Base-by-base conservation (phyloP, 2,329 filamentous ascomycete genomes). In the Exophiala xenobiotica region DNA sequence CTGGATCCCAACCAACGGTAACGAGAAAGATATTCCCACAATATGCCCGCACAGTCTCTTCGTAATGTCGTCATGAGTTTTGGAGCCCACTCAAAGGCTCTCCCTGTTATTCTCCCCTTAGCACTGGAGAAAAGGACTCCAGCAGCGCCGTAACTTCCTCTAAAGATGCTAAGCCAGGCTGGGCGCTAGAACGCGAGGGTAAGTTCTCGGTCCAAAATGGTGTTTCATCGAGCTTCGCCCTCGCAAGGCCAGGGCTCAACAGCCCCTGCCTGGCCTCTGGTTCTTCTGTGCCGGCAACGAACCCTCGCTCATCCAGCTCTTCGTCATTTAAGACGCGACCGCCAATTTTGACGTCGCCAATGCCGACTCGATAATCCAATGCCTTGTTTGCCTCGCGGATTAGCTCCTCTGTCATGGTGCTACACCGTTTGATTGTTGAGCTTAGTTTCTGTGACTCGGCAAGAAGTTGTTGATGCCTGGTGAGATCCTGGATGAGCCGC, bases 381-480 rank as follows among this genome's bases (percentile, higher is more conserved):
- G 93, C 93, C 65, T 89, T 92, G 64, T 85, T 87, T 4, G 87
- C 93, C 61, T 96, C 90, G 42, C 82, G 85, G 67, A 99, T 96
- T 38, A 99, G 78, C 57, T 88, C 85, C 65, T 99, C 92, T 0
- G 91, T 95, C 81, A 89, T 92, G 59, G 85, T 84, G 26, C 96
- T 78, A 68, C 93, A 99, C 41, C 89, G 81, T 68, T 90, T 95
- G 39, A 99, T 79, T 67, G 88, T 95, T 67, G 95, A 88, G 66
- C 96, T 97, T 77, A 97, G 90, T 73, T 90, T 95, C 65, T 96
- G 90, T 60, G 87, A 93, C 67, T 96, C 91, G 31, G 90, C 76
- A 6, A 99, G 80, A 1, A 97, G 76, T 64, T 96, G 87, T 60
- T 90, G 88, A 67, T 99, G 93, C 65, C 91, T 92, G 3, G 85